Conservation (phyloP, 345 rosid genomes). For the Microthlaspi erraticum region DNA sequence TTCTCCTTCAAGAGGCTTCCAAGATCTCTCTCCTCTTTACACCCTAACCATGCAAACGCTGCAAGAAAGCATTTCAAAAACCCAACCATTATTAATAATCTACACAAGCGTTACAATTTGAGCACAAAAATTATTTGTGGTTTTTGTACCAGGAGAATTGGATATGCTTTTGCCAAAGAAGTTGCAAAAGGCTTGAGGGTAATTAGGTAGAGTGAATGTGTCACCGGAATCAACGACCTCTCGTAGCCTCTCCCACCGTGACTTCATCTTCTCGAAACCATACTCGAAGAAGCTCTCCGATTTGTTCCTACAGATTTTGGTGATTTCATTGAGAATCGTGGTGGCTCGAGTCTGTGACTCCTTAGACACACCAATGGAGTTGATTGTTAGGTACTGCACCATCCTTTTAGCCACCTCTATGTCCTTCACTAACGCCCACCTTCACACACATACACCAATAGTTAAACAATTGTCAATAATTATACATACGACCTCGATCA, state of each 20-base stretch:
- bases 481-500: too few relatives aligned
- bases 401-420: conserved; percentile 65
- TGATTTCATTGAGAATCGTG: conserved; percentile 54
- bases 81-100: conserved; percentile 4
- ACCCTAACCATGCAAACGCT: conserved; percentile 86
- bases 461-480: neutral
- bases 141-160: conserved; percentile 58
- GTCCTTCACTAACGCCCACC: conserved; percentile 86
- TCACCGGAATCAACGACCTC: conserved; percentile 47
- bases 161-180: conserved; percentile 49
- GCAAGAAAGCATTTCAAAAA: neutral
- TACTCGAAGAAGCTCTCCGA: conserved; percentile 63
- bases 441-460: conserved; percentile 23
- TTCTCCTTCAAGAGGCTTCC: conserved; percentile 50
- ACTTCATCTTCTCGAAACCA: conserved; percentile 50
- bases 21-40: conserved; percentile 55
- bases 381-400: conserved; percentile 57
- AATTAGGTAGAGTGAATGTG: conserved; percentile 55
- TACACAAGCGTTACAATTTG: neutral
- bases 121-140: conserved; percentile 1
- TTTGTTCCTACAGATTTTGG: conserved; percentile 42
- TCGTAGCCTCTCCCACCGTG: conserved; percentile 67
- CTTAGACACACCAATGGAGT: conserved; percentile 74
- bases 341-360: conserved; percentile 87
- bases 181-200: conserved; percentile 57